These are phyloP conservation scores for Pneumocystis wakefieldiae DNA, from an alignment of 1,139 yeast genomes.

Conservation along the genomic window DNA sequence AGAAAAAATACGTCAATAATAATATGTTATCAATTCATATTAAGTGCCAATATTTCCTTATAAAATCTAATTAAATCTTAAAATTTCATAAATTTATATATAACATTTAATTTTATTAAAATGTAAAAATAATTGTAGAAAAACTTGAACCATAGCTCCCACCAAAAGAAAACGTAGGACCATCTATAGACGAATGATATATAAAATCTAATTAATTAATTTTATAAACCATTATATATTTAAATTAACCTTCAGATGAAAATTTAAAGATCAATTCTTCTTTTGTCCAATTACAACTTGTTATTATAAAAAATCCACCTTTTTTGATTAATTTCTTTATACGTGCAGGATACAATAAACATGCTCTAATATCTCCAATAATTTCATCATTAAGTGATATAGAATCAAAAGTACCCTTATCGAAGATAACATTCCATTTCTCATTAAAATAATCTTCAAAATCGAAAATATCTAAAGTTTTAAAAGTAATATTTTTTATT, in stretches of 20 bases:
- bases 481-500: slow-evolving; percentile 26
- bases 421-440: slow-evolving; percentile 59
- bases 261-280: slow-evolving; percentile 36
- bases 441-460: slow-evolving; percentile 17
- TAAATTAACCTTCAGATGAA: slow-evolving; percentile 13
- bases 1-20: background rate
- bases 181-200: background rate
- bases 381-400: slow-evolving; percentile 49
- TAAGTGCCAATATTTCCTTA: background rate
- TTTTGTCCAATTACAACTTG: slow-evolving; percentile 92
- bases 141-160: slow-evolving; percentile 1
- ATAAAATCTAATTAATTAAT: background rate
- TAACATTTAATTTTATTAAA: background rate
- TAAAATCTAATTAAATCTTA: background rate
- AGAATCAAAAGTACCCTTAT: slow-evolving; percentile 94
- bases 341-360: slow-evolving; percentile 48
- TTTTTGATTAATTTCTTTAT: slow-evolving; percentile 42
- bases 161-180: slow-evolving; percentile 3
- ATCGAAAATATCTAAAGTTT: slow-evolving; percentile 24
- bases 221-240: background rate
- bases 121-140: slow-evolving; percentile 1
- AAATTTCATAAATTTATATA: background rate
- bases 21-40: background rate
- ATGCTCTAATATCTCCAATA: slow-evolving; percentile 22
- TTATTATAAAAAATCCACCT: slow-evolving; percentile 54